Conservation (phyloP, 495 filamentous ascomycete species). For the Pyrenula aspistea region DNA sequence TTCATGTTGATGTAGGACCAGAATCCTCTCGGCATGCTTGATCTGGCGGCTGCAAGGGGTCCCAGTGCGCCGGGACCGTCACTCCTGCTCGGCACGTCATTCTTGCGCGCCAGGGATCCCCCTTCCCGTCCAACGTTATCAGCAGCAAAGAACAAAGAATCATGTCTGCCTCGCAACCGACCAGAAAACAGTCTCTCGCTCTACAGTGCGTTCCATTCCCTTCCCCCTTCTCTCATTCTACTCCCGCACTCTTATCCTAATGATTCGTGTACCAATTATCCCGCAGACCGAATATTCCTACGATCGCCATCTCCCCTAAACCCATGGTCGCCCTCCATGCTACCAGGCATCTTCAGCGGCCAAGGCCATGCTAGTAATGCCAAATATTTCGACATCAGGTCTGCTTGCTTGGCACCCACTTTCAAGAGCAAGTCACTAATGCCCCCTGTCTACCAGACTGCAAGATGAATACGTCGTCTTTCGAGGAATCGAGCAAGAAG, state of each 20-base stretch:
- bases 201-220: background rate
- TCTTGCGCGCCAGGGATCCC: background rate
- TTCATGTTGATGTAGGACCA: too few relatives aligned
- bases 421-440: background rate
- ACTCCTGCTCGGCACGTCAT: background rate
- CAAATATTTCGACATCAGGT: slow-evolving; percentile 47
- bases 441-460: slow-evolving; percentile 36
- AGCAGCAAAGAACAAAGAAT: background rate
- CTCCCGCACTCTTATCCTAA: background rate
- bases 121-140: background rate
- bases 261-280: background rate
- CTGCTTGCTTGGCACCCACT: slow-evolving; percentile 6
- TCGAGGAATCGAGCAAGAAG: slow-evolving; percentile 62
- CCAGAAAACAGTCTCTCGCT: background rate
- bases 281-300: background rate
- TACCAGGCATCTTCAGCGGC: slow-evolving; percentile 38
- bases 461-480: slow-evolving; percentile 72
- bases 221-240: background rate
- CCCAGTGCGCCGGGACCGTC: background rate
- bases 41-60: background rate
- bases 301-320: background rate
- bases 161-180: background rate
- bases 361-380: slow-evolving; percentile 34
- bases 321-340: slow-evolving; percentile 19
- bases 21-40: background rate